Evolutionary conservation across 2,329 filamentous ascomycete genomes (phyloP), one percentile per base, ranked within the genome.

Genomic region (Ceratocystis albifundus): DNA sequence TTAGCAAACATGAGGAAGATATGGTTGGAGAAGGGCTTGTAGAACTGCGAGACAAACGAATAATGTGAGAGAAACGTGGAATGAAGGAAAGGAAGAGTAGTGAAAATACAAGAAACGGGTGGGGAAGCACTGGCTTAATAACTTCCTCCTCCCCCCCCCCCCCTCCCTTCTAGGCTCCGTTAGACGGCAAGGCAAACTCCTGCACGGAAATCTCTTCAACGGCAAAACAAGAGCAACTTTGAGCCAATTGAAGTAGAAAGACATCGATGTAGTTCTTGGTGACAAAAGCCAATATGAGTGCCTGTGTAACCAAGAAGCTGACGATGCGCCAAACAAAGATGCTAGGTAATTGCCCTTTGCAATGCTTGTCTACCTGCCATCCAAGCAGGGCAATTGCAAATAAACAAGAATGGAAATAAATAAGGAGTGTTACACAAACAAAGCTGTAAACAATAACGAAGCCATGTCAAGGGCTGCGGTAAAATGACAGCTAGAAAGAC

Each of bases 241-340:
- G 46, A 22, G 7, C 46, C 46, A 50, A 50, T 50, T 4, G 46
- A 50, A 20, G 17, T 22, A 50, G 46, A 41, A 41, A 41, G 36
- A 41, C 10, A 41, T 20, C 20, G 20, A 20, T 22, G 46, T 50
- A 50, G 46, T 50, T 22, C 22, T 50, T 50, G 46, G n/a, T 22
- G 22, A 50, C 10, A 50, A 50, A 50, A 50, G 20, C n/a, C 7
- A 50, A 20, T 50, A 22, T 50, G 46, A 22, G 46, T 50, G n/a
- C 22, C 4, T 57, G 53, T 57, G 53, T 57, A 57, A 57, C 53
- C 53, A 57, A 30, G 53, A 41, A 57, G 53, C 25, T 57, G 22
- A 28, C 10, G 22, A 57, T 28, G 22, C 53, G 25, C 12, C 50
- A 22, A 30, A 22, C 12, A 30, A 20, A 28, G 20, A 20, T 20